A percentile compares a stretch with the other conserved stretches of the same genome.
Conservation (phyloP, 148 eudicot genomes). For the Silene uniflora region DNA sequence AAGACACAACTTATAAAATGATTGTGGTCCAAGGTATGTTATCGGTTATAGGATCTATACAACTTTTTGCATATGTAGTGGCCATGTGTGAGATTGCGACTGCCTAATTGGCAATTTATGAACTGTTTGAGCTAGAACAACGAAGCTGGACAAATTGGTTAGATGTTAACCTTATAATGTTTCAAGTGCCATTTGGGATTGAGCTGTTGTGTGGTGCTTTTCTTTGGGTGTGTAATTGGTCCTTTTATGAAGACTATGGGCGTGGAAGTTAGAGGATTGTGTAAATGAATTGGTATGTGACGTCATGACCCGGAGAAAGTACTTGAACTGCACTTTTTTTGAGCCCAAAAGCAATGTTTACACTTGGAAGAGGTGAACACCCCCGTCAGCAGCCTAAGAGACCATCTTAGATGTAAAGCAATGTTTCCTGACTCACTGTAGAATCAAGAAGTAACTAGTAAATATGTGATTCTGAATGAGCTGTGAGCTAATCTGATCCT, state of each 20-base stretch:
- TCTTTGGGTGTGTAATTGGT: neutral
- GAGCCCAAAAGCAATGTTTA: neutral
- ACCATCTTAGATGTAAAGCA: neutral
- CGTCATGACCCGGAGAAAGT: neutral
- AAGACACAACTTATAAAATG: too few relatives aligned
- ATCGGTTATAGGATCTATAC: too few relatives aligned
- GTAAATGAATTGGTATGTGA: neutral
- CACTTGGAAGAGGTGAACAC: neutral
- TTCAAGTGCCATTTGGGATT: neutral
- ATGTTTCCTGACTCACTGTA: neutral
- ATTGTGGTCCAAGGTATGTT: too few relatives aligned
- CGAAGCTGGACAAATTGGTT: too few relatives aligned
- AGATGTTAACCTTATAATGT: neutral
- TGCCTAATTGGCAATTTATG: neutral
- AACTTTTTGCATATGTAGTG: too few relatives aligned
- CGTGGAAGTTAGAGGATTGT: neutral
- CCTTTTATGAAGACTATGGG: neutral
- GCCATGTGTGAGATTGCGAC: too few relatives aligned
- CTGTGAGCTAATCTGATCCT: neutral
- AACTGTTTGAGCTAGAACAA: too few relatives aligned
- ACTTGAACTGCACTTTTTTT: neutral
- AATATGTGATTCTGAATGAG: constrained; percentile 5
- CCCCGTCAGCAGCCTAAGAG: neutral
- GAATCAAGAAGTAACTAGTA: neutral
- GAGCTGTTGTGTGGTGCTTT: constrained; percentile 1